phyloP scores from a whole-genome alignment of 1,284 basidiomycete species.

The Xerocomus minutiporus region DNA sequence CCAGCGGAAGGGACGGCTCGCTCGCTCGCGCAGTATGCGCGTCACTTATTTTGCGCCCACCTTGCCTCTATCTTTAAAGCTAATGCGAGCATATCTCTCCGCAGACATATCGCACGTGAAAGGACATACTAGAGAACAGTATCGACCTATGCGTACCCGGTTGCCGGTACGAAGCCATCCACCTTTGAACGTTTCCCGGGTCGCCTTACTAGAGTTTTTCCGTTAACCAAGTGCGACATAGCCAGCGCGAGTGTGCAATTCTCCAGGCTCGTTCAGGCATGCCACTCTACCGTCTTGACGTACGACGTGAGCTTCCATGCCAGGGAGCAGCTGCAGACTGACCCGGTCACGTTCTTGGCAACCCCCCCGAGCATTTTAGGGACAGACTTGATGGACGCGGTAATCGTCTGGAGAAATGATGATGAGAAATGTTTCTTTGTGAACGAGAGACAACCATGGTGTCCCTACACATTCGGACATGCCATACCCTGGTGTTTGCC shows the following conservation, averaged over 20 bases:
- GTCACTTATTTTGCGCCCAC: slow-evolving; percentile 6
- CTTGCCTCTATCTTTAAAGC: slow-evolving; percentile 30
- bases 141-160: slow-evolving; percentile 52
- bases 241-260: slow-evolving; percentile 53
- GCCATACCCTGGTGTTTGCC: too few species aligned
- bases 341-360: slow-evolving; percentile 39
- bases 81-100: not conserved
- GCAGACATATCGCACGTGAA: too few species aligned
- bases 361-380: slow-evolving; percentile 46
- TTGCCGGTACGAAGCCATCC: slow-evolving; percentile 77
- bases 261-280: slow-evolving; percentile 54
- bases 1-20: too few species aligned
- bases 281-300: slow-evolving; percentile 58
- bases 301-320: slow-evolving; percentile 57
- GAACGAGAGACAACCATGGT: too few species aligned
- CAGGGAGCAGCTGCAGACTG: slow-evolving; percentile 55
- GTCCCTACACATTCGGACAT: too few species aligned
- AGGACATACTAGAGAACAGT: slow-evolving; percentile 40
- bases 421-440: too few species aligned
- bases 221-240: slow-evolving; percentile 65
- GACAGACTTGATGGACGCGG: slow-evolving; percentile 42
- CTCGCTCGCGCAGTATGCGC: too few species aligned
- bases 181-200: slow-evolving; percentile 56
- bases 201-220: slow-evolving; percentile 58
- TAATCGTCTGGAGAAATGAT: slow-evolving; percentile 25